Percentiles rank a stretch among this genome's conserved stretches.
Conservation (phyloP, 1,284 basidiomycete species). For the Fomitopsis betulina region DNA sequence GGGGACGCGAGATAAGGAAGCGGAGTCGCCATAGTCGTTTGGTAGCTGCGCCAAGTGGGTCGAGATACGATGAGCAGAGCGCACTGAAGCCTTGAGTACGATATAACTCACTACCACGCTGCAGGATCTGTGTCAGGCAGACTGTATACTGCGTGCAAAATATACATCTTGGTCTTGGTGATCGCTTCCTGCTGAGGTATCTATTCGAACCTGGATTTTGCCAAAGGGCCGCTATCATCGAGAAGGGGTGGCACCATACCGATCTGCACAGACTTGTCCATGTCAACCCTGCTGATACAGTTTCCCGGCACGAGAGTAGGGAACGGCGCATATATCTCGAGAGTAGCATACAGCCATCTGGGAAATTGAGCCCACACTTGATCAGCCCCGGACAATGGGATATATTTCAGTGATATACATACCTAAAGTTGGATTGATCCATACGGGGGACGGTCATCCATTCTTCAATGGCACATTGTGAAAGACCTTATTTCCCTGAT, state of each 20-base stretch:
- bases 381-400: too few species aligned
- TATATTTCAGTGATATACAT: not conserved
- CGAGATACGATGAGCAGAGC: too few species aligned
- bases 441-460: constrained; percentile 2
- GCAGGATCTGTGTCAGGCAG: too few species aligned
- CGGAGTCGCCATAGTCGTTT: too few species aligned
- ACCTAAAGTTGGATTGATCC: constrained; percentile 28
- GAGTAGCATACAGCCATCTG: constrained; percentile 43
- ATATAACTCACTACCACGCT: too few species aligned
- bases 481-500: too few species aligned
- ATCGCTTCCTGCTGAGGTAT: constrained; percentile 45
- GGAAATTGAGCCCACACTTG: constrained; percentile 19
- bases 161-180: constrained; percentile 52
- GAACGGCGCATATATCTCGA: constrained; percentile 62
- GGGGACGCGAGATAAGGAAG: too few species aligned
- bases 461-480: too few species aligned
- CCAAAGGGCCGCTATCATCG: not conserved
- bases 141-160: constrained; percentile 49
- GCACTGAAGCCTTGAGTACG: too few species aligned
- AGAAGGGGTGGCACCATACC: not conserved
- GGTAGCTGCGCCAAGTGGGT: too few species aligned
- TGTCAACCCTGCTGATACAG: constrained; percentile 58
- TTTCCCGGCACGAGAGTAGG: constrained; percentile 58
- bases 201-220: constrained; percentile 56
- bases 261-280: constrained; percentile 19